Evolutionary conservation across 345 rosid species (phyloP).

Genomic region (Melastoma malabathricum): DNA sequence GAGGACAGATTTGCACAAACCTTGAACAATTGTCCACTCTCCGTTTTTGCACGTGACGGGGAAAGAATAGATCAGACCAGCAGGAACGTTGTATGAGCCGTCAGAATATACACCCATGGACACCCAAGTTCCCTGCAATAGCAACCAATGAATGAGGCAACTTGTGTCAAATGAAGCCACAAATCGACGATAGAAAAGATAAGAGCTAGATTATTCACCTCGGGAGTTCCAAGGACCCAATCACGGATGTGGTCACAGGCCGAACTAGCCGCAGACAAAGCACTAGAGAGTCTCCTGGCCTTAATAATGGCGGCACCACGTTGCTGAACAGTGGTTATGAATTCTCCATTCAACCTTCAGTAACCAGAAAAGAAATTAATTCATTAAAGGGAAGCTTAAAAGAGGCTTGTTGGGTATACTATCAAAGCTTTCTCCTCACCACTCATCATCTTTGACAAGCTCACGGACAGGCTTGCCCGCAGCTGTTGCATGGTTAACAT

Average conservation of each 20-base stretch:
- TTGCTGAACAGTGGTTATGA: slow-evolving; percentile 84
- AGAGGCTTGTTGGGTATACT: too few relatives aligned
- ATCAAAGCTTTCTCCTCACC: slow-evolving; percentile 27
- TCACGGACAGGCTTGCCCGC: slow-evolving; percentile 69
- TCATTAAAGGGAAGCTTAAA: too few relatives aligned
- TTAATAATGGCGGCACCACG: slow-evolving; percentile 99
- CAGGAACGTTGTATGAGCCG: slow-evolving; percentile 90
- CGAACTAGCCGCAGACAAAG: slow-evolving; percentile 93
- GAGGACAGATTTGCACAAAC: slow-evolving; percentile 16
- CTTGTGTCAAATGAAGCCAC: too few relatives aligned
- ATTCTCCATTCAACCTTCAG: slow-evolving; percentile 71
- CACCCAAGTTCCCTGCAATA: slow-evolving; percentile 75
- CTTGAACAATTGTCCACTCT: slow-evolving; percentile 91
- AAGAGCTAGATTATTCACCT: slow-evolving; percentile 28
- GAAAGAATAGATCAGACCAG: slow-evolving; percentile 94
- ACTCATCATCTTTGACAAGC: slow-evolving; percentile 74
- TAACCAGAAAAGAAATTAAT: too few relatives aligned
- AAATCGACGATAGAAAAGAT: background rate
- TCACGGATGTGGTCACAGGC: slow-evolving; percentile 99
- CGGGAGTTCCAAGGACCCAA: slow-evolving; percentile 99
- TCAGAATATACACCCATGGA: slow-evolving; percentile 99
- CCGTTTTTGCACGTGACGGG: slow-evolving; percentile 82
- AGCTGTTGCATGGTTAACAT: slow-evolving; percentile 95
- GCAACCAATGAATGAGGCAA: background rate
- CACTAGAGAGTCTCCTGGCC: slow-evolving; percentile 92